Conservation (phyloP, 306 rosid genomes). For the Vicia faba region DNA sequence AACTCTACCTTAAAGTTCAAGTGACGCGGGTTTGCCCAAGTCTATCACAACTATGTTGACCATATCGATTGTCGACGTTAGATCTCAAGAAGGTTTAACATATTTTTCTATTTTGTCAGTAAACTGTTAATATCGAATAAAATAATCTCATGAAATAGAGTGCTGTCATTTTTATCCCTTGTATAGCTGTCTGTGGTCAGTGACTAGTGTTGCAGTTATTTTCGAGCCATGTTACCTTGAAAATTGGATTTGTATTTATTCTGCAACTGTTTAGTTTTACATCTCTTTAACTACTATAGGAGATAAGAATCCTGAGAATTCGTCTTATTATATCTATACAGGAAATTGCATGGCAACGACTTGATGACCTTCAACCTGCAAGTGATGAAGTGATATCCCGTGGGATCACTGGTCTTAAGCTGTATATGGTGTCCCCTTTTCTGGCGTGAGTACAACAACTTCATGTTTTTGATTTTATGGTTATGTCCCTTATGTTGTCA, state of each 20-base stretch:
- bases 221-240: conserved; percentile 11
- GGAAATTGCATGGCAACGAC: conserved; percentile 98
- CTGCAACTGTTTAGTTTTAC: conserved; percentile 11
- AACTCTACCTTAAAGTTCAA: background rate
- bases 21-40: background rate
- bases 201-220: background rate
- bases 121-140: background rate
- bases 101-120: background rate
- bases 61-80: background rate
- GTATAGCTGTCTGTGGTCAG: background rate
- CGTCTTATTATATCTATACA: conserved; percentile 47
- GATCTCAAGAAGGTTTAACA: background rate
- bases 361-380: conserved; percentile 86
- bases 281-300: conserved; percentile 13
- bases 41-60: background rate
- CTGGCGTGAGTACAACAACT: conserved; percentile 62
- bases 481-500: conserved; percentile 27
- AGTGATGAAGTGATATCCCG: conserved; percentile 90
- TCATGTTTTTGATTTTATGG: conserved; percentile 40
- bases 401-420: conserved; percentile 91
- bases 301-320: conserved; percentile 36
- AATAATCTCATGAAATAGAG: background rate
- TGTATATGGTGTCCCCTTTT: conserved; percentile 98
- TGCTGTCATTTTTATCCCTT: conserved; percentile 14
- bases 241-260: conserved; percentile 5